Conservation (phyloP, 495 filamentous ascomycete genomes). For the Lasiosphaeriaceae sp. region DNA sequence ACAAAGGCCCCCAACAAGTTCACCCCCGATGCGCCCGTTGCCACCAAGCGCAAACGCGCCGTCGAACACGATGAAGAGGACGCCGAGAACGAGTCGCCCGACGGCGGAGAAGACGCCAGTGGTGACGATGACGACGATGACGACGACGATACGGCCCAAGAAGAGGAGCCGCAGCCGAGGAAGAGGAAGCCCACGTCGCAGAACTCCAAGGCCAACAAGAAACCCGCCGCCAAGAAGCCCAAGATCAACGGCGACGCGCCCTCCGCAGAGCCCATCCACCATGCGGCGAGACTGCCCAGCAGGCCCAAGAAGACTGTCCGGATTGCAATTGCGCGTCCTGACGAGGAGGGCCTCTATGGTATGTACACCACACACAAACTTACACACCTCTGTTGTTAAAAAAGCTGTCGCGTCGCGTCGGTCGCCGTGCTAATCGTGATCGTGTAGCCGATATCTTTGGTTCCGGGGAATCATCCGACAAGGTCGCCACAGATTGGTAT, state of each 20-base stretch:
- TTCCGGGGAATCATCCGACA: slow-evolving; percentile 63
- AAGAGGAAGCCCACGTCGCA: slow-evolving; percentile 36
- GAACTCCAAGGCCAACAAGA: slow-evolving; percentile 43
- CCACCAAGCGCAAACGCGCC: slow-evolving; percentile 54
- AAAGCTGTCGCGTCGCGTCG: no score
- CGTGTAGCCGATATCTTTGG: slow-evolving; percentile 72
- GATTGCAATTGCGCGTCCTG: slow-evolving; percentile 44
- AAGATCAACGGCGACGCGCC: slow-evolving; percentile 63
- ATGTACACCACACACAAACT: slow-evolving; percentile 32
- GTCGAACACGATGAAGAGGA: slow-evolving; percentile 45
- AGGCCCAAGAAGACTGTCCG: slow-evolving; percentile 58
- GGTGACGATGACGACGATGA: slow-evolving; percentile 42
- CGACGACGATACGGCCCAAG: slow-evolving; percentile 40
- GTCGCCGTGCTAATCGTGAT: slow-evolving; percentile 20
- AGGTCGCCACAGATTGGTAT: slow-evolving; percentile 79
- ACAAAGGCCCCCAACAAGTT: slow-evolving; percentile 69
- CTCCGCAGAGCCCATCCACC: slow-evolving; percentile 26
- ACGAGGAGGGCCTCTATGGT: slow-evolving; percentile 76
- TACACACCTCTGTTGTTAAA: no score
- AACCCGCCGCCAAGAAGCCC: slow-evolving; percentile 68
- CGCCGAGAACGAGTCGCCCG: slow-evolving; percentile 53
- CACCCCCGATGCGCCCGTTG: slow-evolving; percentile 42
- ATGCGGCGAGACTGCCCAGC: slow-evolving; percentile 52
- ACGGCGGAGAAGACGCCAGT: slow-evolving; percentile 41
- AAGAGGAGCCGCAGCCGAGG: slow-evolving; percentile 28